Base-by-base conservation (phyloP, 1,139 yeast species). In the Candida sp. region DNA sequence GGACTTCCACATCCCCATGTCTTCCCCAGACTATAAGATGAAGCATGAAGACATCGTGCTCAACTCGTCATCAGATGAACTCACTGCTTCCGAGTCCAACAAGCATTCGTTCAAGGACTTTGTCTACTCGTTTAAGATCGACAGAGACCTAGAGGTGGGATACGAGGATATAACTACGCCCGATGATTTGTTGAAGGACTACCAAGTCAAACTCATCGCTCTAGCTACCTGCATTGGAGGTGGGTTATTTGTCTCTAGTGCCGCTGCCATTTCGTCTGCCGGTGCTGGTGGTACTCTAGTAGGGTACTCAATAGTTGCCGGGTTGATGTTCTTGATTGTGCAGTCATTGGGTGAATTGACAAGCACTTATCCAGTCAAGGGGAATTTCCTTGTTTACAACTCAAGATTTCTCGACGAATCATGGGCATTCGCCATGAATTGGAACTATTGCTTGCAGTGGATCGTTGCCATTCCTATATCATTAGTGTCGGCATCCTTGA, bases 211-310 rank as follows among this genome's bases (percentile, higher is more conserved):
- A 58, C 78, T 87, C 84, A 88, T 91, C 58, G 91, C 96, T 42
- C 76, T 90, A 48, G 96, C 96, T 25, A 90, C 96, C 30, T 88
- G 94, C 58, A 88, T 90, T 53, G 97, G 97, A 4, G 69, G 78
- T 2, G 80, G 80, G 25, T 68, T 76, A 42, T 67, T 68, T 42
- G 66, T 69, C 25, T 69, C 70, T 12, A 62, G 67, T 53, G 72
- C 71, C 26, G 58, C 64, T 12, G 76, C 77, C 26, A 66, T 86
- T 45, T 63, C 72, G 31, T 68, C 72, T 35, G 87, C 88, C 42
- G 93, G 93, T 22, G 90, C 92, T 3, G 89, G 85, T 3, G 87
- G 87, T 50, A 73, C 85, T 48, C 62, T 87, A 12, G 75, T 84
- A 48, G 88, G 86, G 7, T 86, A 70, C 65, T 45, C 58, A 0